Evolutionary conservation across 2,329 filamentous ascomycete species (phyloP), one percentile per base, ranked within the genome.

Genomic region (Sclerotinia glacialis): DNA sequence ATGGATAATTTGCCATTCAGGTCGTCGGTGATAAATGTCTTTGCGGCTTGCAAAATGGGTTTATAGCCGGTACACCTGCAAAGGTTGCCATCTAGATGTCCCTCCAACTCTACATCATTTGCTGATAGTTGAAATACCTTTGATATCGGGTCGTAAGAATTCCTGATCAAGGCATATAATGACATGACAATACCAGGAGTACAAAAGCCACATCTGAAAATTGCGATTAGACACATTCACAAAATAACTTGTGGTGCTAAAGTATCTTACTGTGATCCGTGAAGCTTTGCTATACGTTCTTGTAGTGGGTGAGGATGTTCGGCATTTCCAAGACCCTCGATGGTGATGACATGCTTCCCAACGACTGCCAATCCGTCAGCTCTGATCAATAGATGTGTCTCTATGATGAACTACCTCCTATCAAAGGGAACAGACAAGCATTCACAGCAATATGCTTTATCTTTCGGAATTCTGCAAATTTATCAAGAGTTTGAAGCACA

Each of bases 111-210:
- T 49, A 97, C 84, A 42, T 96, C 91, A 71, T 90, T 86, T 73
- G 92, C 87, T 4, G 86, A 88, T 0, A 74, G 63, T 18, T 68
- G 59, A 28, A 73, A 74, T 34, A 62, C 65, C 53, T 70, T 71
- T 11, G 71, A 69, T 16, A 67, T 40, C 42, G 93, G 93, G 23
- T 84, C 82, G 18, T 88, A 83, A 69, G 92, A 90, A 75, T 97
- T 97, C 67, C 94, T 86, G 42, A 98, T 83, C 55, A 97, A 82
- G 2, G 94, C 94, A 77, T 98, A 98, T 68, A 97, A 79, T 76
- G 93, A 97, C 90, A 98, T 97, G 70, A 97, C 93, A 74, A 98
- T 97, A 3, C 94, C 94, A 11, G 94, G 94, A 0, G 94, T 98
- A 76, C 94, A 98, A 79, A 98, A 98, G 12, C 72, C 71, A 60